Base-by-base conservation (phyloP, 371 early-diverging fungal species). In the Coemansia sp. region DNA sequence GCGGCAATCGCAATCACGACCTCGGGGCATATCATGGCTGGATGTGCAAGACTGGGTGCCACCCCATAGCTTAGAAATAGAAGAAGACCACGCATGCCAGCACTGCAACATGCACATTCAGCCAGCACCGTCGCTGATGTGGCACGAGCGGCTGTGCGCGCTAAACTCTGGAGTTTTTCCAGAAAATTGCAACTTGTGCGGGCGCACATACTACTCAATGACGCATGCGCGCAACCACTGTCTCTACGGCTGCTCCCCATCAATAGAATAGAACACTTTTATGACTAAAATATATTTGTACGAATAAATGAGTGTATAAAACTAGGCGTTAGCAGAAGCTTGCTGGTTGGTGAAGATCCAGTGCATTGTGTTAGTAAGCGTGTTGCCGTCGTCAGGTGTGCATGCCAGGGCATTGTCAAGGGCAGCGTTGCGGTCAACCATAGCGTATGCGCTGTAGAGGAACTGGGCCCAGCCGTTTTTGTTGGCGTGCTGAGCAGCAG, bases 371-470 rank as follows among this genome's bases (percentile, higher is more conserved):
- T 81, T 81, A 7, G 81, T 80, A 18, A 63, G 39, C 24, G 82
- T 63, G 72, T 81, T 81, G 63, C 82, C 82, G 22, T 80, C 79
- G 27, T 81, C 82, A 5, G 71, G 75, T 11, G 63, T 60, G 34
- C 64, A 67, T 14, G 53, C 27, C 22, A 8, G 5, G 24, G 71
- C 67, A 3, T 42, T 39, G 16, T 54, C 47, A 14, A 61, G 65
- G 1, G 78, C 80, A 14, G 67, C 39, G 34, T 39, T 51, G 24
- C 69, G 68, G 18, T 81, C 70, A n/a, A 80, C 69, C 31, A 75
- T 18, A 1, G 74, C 75, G 16, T 72, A 65, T 0, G 72, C 76
- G n/a, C 73, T 75, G 48, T 75, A 69, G 5, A 81, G 60, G 67
- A 80, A 65, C 65, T 79, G 72, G 1, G 72, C 72, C 82, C 82